Evolutionary conservation across 305 asterid species (phyloP), one percentile per base, ranked within the genome.

Genomic region (Lippia alba): DNA sequence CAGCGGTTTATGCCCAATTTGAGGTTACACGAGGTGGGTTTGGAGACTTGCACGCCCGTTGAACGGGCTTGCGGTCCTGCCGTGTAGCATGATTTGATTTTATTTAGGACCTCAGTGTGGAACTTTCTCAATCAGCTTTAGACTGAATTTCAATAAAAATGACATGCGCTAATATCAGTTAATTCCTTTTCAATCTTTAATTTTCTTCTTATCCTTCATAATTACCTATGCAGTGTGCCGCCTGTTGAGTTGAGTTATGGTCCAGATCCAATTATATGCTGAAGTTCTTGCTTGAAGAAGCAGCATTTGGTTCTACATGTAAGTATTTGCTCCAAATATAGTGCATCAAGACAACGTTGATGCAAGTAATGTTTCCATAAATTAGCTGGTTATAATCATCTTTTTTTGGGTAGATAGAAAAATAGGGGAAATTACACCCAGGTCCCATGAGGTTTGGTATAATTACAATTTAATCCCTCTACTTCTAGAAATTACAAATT

Each of bases 181-280:
- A 12, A 44, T 16, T 71, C 14, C 8, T 24, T 60, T 32, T 50
- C 40, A 64, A 53, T 57, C n/a, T 59, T 51, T n/a, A 19, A 45
- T 10, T 49, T 61, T 36, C 56, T 46, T 50, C 40, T 63, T 70
- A 40, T 69, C 53, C 40, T 64, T 63, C 15, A 12, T 24, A 12
- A 2, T 70, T 34, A 17, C 45, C 19, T 19, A 45, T 74, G 82
- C 84, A 83, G 84, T 5, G 70, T 58, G 44, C 70, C 46, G 54
- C 84, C 86, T 30, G 78, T 79, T 50, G 71, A 81, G 79, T 61
- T 84, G 17, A 49, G 6, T 16, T 81, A 79, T 12, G 80, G 73
- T 40, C 30, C 80, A 4, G 82, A 72, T 56, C 86, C 84, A 17
- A 74, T 84, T 9, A 46, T 84, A 51, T 8, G 78, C 78, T 77